Conservation (phyloP, 805 yeast species). For the Saccharomycopsis guyanensis region DNA sequence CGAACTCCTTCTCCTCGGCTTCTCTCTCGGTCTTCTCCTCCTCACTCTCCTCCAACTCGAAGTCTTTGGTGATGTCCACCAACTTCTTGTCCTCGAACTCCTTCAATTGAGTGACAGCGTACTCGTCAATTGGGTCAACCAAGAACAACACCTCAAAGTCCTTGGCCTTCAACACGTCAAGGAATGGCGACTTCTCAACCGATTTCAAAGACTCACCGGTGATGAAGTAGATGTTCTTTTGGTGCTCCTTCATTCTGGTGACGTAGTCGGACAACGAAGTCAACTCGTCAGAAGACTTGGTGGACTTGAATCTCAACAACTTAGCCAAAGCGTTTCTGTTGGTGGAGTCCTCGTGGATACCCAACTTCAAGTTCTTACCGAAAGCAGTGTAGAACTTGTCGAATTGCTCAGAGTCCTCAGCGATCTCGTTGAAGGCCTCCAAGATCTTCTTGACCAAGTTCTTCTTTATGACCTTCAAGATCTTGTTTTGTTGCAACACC, state of each 20-base stretch:
- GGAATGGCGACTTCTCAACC: conserved; percentile 98
- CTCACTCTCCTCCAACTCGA: conserved; percentile 95
- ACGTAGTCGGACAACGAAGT: conserved; percentile 96
- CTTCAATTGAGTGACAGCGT: conserved; percentile 98
- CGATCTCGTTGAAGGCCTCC: conserved; percentile 98
- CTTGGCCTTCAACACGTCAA: conserved; percentile 97
- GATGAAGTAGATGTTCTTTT: conserved; percentile 98
- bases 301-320: conserved; percentile 93
- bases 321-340: conserved; percentile 95
- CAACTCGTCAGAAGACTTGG: conserved; percentile 88
- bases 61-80: conserved; percentile 98
- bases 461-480: conserved; percentile 98
- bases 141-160: conserved; percentile 96
- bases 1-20: conserved; percentile 84
- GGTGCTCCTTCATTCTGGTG: conserved; percentile 99
- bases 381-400: conserved; percentile 97
- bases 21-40: conserved; percentile 96
- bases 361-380: conserved; percentile 96
- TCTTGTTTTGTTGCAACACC: conserved; percentile 99
- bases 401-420: conserved; percentile 98
- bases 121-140: conserved; percentile 99
- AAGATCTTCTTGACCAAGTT: conserved; percentile 97
- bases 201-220: conserved; percentile 98
- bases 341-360: conserved; percentile 98
- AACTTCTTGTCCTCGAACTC: conserved; percentile 99